Percentiles rank a stretch among this genome's conserved stretches.
Evolutionary conservation across 768 basidiomycete species (phyloP).

Genomic region (Lactarius tabidus): DNA sequence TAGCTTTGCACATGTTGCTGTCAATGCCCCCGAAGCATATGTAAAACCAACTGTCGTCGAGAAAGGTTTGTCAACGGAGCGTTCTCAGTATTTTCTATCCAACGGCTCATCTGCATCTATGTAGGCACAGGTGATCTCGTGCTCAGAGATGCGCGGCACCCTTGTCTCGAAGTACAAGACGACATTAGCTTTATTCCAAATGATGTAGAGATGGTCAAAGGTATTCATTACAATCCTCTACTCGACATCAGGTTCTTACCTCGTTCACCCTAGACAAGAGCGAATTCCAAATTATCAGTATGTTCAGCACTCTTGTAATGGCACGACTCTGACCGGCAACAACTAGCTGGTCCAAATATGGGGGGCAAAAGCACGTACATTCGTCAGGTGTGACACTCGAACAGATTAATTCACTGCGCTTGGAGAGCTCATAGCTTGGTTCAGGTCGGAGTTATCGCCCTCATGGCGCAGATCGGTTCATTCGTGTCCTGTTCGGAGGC

Average conservation of each 20-base stretch:
- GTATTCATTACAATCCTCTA: constrained; percentile 33
- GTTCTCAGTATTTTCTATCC: not conserved
- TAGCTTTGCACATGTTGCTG: constrained; percentile 90
- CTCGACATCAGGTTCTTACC: not conserved
- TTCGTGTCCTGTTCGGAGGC: constrained; percentile 93
- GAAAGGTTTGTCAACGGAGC: constrained; percentile 49
- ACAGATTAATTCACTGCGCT: not conserved
- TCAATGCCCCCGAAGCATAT: constrained; percentile 82
- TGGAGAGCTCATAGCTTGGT: constrained; percentile 11
- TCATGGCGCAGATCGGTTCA: constrained; percentile 94
- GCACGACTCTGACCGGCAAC: not conserved
- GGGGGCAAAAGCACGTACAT: constrained; percentile 98
- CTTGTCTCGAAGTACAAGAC: constrained; percentile 94
- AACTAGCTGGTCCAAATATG: constrained; percentile 92
- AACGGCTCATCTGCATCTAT: not conserved
- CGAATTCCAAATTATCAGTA: constrained; percentile 95
- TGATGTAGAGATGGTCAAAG: constrained; percentile 91
- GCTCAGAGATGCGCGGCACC: constrained; percentile 86
- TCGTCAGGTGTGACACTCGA: constrained; percentile 58
- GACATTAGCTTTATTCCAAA: constrained; percentile 95
- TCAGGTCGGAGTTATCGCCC: constrained; percentile 90
- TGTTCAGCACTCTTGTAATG: constrained; percentile 26
- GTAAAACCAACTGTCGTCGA: constrained; percentile 78
- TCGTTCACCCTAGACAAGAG: constrained; percentile 51
- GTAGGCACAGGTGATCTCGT: constrained; percentile 76